These are phyloP conservation scores for Boletus pseudopeckii DNA, from an alignment of 768 basidiomycete genomes.

Conservation along the genomic window DNA sequence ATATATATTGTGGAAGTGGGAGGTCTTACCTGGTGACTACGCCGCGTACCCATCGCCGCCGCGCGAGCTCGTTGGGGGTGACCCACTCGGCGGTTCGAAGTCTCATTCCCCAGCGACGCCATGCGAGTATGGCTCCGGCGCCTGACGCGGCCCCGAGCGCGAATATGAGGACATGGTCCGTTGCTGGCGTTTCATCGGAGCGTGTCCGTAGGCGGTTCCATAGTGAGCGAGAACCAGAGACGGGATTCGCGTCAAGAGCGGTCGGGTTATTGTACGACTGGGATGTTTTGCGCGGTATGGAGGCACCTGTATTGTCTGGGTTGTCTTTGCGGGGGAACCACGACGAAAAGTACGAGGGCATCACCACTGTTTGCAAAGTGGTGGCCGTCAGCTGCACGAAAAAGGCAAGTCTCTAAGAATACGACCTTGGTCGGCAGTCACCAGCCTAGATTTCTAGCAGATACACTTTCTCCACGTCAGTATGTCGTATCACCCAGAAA, in stretches of 20 bases:
- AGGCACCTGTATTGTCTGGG: background rate
- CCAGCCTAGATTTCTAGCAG: too few relatives aligned
- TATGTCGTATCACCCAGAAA: background rate
- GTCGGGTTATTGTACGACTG: background rate
- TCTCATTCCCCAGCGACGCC: constrained; percentile 53
- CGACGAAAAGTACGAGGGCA: constrained; percentile 2
- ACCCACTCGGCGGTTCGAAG: constrained; percentile 68
- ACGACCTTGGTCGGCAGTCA: too few relatives aligned
- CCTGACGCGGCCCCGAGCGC: constrained; percentile 16
- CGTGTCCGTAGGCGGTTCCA: background rate
- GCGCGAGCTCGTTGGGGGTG: constrained; percentile 55
- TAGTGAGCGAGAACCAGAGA: background rate
- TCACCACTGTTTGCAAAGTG: background rate
- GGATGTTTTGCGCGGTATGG: background rate
- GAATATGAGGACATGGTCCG: constrained; percentile 5
- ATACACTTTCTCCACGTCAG: too few relatives aligned
- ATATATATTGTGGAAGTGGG: background rate
- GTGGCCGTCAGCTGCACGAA: background rate
- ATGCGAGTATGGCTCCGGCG: constrained; percentile 26
- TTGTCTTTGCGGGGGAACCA: constrained; percentile 10
- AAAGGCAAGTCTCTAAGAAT: background rate
- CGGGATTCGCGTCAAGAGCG: background rate
- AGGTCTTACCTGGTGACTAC: constrained; percentile 72
- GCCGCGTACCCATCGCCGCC: constrained; percentile 71
- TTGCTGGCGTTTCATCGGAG: background rate